Evolutionary conservation across 2,329 filamentous ascomycete species (phyloP).

Genomic region (Penicillium sp.): DNA sequence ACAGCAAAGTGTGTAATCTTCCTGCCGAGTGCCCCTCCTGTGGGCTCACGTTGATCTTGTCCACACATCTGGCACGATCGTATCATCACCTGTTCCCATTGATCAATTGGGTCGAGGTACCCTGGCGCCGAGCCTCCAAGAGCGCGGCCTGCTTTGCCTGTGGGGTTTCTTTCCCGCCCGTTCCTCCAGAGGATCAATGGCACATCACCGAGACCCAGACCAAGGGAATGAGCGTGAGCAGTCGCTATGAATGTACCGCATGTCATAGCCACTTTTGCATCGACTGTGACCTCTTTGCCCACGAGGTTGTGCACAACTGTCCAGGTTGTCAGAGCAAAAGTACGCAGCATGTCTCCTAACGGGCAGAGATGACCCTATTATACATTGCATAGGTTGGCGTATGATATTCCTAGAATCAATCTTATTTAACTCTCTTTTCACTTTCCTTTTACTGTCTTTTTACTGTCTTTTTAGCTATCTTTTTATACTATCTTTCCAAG

Average conservation of each 20-base stretch:
- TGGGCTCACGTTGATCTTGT: slow-evolving; percentile 87
- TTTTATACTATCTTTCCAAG: too few species aligned
- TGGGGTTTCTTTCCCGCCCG: slow-evolving; percentile 67
- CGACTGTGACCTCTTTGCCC: slow-evolving; percentile 93
- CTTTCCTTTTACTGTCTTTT: too few species aligned
- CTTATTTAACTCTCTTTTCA: too few species aligned
- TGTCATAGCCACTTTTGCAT: slow-evolving; percentile 94
- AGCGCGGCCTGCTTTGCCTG: slow-evolving; percentile 77
- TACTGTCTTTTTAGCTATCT: too few species aligned
- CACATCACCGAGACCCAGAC: slow-evolving; percentile 36
- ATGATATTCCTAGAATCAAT: slow-evolving; percentile 2
- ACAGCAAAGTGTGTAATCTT: slow-evolving; percentile 82
- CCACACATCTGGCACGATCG: slow-evolving; percentile 87
- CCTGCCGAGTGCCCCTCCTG: slow-evolving; percentile 91
- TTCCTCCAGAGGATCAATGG: slow-evolving; percentile 44
- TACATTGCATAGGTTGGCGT: slow-evolving; percentile 18
- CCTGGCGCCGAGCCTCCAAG: slow-evolving; percentile 70
- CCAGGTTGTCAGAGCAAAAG: slow-evolving; percentile 72
- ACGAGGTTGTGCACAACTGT: slow-evolving; percentile 94
- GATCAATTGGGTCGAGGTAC: slow-evolving; percentile 85
- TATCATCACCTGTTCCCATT: slow-evolving; percentile 93
- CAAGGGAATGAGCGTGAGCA: slow-evolving; percentile 79
- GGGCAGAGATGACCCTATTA: slow-evolving; percentile 8
- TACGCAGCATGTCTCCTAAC: background rate
- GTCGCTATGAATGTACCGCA: slow-evolving; percentile 84